Base-by-base conservation (phyloP, 2,329 filamentous ascomycete species). In the Coniochaeta hoffmannii region DNA sequence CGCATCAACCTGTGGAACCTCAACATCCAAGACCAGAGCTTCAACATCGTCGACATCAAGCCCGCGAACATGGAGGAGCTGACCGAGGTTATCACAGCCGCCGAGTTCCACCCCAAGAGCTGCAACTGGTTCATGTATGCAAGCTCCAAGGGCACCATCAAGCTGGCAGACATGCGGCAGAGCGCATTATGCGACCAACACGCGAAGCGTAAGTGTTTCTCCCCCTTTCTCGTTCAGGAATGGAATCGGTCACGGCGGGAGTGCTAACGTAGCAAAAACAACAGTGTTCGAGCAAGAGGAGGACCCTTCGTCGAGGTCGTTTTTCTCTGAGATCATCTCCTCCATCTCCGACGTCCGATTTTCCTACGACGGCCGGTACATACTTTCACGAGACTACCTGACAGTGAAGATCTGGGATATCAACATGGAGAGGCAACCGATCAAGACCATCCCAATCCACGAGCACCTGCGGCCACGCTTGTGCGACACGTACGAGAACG, bases 71-170 rank as follows among this genome's bases (percentile, higher is more conserved):
- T 99, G 94, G 94, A 99, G 74, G 94, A 99, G 76, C 80, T 99
- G 61, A 99, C 94, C 0, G 94, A 99, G 73, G 94, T 99, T 64
- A 97, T 99, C 68, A 99, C 94, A 12, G 94, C 94, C 41, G 94
- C 94, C 54, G 94, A 99, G 69, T 99, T 99, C 67, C 94, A 99
- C 69, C 94, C 94, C 6, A 79, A 87, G 66, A 96, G 92, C 78
- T 99, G 94, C 81, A 97, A 99, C 74, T 96, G 90, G 91, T 97
- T 99, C 77, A 99, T 99, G 93, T 99, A 97, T 71, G 94, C 94
- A 64, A 97, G 93, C 73, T 97, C 92, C 57, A 99, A 99, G 74
- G 94, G 94, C 58, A 97, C 94, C 34, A 97, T 99, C 76, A 99
- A 99, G 76, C 80, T 99, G 65, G 94, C 94, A 50, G 94, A 99